These are phyloP conservation scores for Mycena olivaceomarginata DNA, from an alignment of 768 basidiomycete genomes.

Conservation along the genomic window DNA sequence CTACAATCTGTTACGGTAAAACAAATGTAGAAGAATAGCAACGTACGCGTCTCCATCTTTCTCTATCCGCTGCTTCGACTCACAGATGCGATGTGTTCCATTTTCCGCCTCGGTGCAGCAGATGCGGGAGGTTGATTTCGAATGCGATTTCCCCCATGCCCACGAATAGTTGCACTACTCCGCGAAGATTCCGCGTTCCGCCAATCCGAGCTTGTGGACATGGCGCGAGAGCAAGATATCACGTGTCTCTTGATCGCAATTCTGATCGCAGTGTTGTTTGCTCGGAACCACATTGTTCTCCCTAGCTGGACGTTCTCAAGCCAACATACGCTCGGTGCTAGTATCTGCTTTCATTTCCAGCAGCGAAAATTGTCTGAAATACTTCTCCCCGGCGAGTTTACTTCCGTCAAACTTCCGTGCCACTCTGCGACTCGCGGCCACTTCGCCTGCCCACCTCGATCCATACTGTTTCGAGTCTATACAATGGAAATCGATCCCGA, in stretches of 20 bases:
- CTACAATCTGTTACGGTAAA: constrained; percentile 56
- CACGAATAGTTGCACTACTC: neutral
- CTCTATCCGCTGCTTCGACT: constrained; percentile 85
- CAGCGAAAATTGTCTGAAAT: neutral
- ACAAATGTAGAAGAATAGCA: neutral
- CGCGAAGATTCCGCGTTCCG: constrained; percentile 13
- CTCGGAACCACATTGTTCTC: neutral
- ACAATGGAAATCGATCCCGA: neutral
- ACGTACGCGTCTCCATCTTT: constrained; percentile 86
- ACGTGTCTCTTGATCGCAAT: neutral
- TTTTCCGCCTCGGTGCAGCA: constrained; percentile 55
- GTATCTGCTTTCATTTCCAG: neutral
- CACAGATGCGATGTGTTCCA: constrained; percentile 83
- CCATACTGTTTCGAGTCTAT: no score
- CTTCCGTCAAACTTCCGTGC: neutral
- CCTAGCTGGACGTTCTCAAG: neutral
- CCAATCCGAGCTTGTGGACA: constrained; percentile 21
- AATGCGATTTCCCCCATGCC: neutral
- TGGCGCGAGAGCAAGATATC: neutral
- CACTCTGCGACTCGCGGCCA: neutral
- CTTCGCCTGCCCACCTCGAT: neutral
- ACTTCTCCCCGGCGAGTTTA: neutral
- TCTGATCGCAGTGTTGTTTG: neutral
- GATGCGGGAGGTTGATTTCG: neutral
- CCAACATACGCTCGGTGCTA: no score